A percentile compares a stretch with the other conserved stretches of the same genome.
These are phyloP conservation scores for Diatrype stigma DNA, from an alignment of 2,329 filamentous ascomycete genomes.

Conservation along the genomic window DNA sequence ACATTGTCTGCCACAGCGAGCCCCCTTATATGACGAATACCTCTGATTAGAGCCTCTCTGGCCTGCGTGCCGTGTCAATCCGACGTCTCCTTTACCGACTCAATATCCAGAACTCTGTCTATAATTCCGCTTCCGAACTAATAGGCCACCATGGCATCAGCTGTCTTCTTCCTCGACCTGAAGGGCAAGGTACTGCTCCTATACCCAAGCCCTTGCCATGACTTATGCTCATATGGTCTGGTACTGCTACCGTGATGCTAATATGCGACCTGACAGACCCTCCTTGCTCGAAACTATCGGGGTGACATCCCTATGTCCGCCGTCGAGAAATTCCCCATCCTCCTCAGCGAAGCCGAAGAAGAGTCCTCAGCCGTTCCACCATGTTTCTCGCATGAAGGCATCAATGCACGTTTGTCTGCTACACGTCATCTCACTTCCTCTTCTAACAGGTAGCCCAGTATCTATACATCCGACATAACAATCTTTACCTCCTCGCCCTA, in stretches of 20 bases:
- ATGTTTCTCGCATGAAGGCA: slow-evolving; percentile 97
- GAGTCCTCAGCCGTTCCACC: slow-evolving; percentile 95
- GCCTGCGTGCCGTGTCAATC: slow-evolving; percentile 27
- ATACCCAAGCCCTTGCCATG: not conserved
- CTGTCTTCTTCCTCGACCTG: slow-evolving; percentile 95
- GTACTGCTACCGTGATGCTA: slow-evolving; percentile 1
- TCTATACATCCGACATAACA: slow-evolving; percentile 98
- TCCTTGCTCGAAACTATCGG: slow-evolving; percentile 95
- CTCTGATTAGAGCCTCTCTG: slow-evolving; percentile 16
- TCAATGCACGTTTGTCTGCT: slow-evolving; percentile 66
- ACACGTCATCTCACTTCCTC: not conserved
- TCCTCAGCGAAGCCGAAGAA: slow-evolving; percentile 97
- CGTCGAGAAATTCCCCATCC: slow-evolving; percentile 94
- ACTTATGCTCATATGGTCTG: not conserved
- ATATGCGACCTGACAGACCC: slow-evolving; percentile 60
- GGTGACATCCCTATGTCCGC: slow-evolving; percentile 99
- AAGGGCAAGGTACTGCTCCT: slow-evolving; percentile 85
- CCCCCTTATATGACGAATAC: slow-evolving; percentile 1
- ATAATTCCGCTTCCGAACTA: slow-evolving; percentile 14
- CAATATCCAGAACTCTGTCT: not conserved
- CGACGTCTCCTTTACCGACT: slow-evolving; percentile 16
- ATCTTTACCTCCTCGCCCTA: slow-evolving; percentile 94
- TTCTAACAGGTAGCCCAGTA: slow-evolving; percentile 55
- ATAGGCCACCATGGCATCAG: slow-evolving; percentile 76
- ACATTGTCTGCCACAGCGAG: not conserved